Percentiles rank a stretch among this genome's conserved stretches.
These are phyloP conservation scores for Pichia sp. DNA, from an alignment of 1,139 yeast genomes.

Conservation along the genomic window DNA sequence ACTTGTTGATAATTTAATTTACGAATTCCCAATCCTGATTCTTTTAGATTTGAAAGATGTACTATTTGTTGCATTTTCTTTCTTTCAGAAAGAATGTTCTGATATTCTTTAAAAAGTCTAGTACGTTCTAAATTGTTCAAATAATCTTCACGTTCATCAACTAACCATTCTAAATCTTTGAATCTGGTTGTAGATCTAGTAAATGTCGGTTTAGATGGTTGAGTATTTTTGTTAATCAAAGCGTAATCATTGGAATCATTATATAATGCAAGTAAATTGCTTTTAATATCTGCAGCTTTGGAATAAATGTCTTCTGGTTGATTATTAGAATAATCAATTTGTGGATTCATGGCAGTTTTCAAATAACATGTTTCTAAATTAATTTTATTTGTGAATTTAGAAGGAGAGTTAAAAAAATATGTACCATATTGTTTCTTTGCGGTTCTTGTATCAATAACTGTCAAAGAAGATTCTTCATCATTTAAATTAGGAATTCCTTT, in stretches of 20 bases:
- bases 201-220: conserved; percentile 14
- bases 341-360: conserved; percentile 18
- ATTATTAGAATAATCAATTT: neutral
- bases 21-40: conserved; percentile 21
- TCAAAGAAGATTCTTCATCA: neutral
- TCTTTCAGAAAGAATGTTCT: conserved; percentile 38
- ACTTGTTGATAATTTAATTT: conserved; percentile 32
- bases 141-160: conserved; percentile 28
- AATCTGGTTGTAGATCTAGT: conserved; percentile 23
- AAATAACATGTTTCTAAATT: conserved; percentile 23
- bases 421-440: conserved; percentile 26
- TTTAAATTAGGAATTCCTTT: neutral
- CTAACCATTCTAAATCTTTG: conserved; percentile 28
- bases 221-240: neutral
- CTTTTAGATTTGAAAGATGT: conserved; percentile 32
- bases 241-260: conserved; percentile 1
- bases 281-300: conserved; percentile 7
- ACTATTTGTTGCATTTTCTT: conserved; percentile 34
- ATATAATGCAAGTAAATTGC: conserved; percentile 13
- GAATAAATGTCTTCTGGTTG: conserved; percentile 4
- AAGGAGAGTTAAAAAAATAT: conserved; percentile 19
- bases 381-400: conserved; percentile 3
- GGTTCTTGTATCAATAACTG: neutral
- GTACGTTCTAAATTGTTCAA: conserved; percentile 28
- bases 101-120: conserved; percentile 35